Percentiles rank a stretch among this genome's conserved stretches.
These are phyloP conservation scores for Metroxylon sagu DNA, from an alignment of 176 grass and related monocot species.

Conservation along the genomic window DNA sequence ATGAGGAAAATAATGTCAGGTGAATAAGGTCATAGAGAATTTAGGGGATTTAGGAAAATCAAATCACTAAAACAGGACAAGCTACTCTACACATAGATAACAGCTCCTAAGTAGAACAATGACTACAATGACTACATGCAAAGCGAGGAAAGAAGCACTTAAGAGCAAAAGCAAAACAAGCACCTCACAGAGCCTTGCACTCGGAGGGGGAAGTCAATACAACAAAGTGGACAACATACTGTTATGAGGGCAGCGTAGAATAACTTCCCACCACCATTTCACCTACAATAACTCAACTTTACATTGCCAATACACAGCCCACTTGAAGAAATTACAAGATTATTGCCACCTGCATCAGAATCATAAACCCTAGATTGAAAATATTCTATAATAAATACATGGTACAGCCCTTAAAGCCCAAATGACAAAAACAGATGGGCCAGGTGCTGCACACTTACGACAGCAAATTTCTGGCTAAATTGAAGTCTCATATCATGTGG, in stretches of 20 bases:
- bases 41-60: no score
- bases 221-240: no score
- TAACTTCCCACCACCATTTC: conserved; percentile 25
- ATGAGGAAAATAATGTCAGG: no score
- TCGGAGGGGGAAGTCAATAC: no score
- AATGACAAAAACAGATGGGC: conserved; percentile 24
- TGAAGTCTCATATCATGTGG: conserved; percentile 40
- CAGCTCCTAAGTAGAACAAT: no score
- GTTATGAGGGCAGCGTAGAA: background rate
- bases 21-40: no score
- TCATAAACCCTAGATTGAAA: conserved; percentile 26
- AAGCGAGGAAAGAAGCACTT: no score
- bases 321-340: conserved; percentile 40
- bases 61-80: no score
- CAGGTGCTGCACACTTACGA: conserved; percentile 38
- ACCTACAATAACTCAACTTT: conserved; percentile 45
- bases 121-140: no score
- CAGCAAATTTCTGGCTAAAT: conserved; percentile 22
- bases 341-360: conserved; percentile 35
- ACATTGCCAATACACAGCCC: conserved; percentile 47
- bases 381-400: conserved; percentile 39
- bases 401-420: conserved; percentile 43
- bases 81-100: no score
- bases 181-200: no score
- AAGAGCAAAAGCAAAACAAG: no score